Conservation (phyloP, 768 basidiomycete genomes). For the Lentinula aciculospora region DNA sequence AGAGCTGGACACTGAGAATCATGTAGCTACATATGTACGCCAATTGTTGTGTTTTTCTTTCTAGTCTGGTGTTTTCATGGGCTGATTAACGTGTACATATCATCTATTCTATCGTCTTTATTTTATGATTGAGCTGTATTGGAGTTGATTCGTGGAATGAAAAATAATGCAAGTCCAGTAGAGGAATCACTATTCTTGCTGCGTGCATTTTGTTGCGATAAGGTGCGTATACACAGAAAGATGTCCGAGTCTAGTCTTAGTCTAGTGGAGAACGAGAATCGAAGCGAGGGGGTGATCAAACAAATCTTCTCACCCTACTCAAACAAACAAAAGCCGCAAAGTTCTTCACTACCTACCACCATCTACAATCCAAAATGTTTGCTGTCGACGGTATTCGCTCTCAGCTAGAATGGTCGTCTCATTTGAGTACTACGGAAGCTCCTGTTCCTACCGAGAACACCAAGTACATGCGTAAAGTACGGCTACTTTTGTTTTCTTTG, state of each 20-base stretch:
- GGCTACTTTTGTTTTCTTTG: conserved; percentile 15
- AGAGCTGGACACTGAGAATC: conserved; percentile 74
- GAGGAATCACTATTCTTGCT: too few species aligned
- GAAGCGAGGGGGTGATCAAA: neutral
- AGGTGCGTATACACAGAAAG: neutral
- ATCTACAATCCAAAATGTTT: conserved; percentile 39
- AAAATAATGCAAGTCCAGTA: too few species aligned
- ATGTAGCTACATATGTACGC: conserved; percentile 38
- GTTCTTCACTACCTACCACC: conserved; percentile 11
- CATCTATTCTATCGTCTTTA: conserved; percentile 17
- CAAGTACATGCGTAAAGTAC: conserved; percentile 88
- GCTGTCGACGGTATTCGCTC: conserved; percentile 59
- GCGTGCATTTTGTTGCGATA: neutral
- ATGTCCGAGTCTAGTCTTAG: neutral
- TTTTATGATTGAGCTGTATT: conserved; percentile 14
- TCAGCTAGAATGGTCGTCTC: conserved; percentile 91
- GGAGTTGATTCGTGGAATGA: too few species aligned
- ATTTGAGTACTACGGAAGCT: conserved; percentile 67
- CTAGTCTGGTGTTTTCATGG: conserved; percentile 4
- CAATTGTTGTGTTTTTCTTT: conserved; percentile 20
- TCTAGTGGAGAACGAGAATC: neutral
- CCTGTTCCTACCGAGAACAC: conserved; percentile 71
- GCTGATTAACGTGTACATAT: conserved; percentile 17
- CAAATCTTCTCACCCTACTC: neutral
- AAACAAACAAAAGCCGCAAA: neutral